These are phyloP conservation scores for Nemania sp. DNA, from an alignment of 2,329 filamentous ascomycete species.

Conservation along the genomic window DNA sequence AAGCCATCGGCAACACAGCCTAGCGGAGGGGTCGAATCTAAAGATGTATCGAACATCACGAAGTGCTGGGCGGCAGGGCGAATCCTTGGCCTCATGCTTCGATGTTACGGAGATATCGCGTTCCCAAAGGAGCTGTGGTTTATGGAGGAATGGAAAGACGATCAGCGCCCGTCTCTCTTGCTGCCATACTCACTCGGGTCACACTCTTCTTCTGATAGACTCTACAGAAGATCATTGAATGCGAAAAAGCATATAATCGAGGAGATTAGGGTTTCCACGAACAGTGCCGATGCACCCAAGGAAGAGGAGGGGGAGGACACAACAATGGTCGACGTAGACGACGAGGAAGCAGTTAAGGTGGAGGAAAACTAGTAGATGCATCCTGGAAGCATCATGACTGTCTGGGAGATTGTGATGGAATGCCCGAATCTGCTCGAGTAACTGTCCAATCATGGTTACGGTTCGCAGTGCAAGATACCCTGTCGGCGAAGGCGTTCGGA, in stretches of 20 bases:
- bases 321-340: too few species aligned
- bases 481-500: too few species aligned
- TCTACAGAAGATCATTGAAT: too few species aligned
- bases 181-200: not conserved
- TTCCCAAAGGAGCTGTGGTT: constrained; percentile 1
- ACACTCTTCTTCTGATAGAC: not conserved
- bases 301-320: too few species aligned
- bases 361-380: not conserved
- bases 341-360: not conserved
- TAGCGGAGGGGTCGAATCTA: not conserved
- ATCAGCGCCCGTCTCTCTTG: not conserved
- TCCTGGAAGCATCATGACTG: too few species aligned
- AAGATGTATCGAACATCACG: not conserved
- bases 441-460: too few species aligned
- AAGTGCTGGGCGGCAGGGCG: not conserved
- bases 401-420: too few species aligned
- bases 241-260: not conserved
- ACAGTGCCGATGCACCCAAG: too few species aligned
- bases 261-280: not conserved
- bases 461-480: too few species aligned
- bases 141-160: not conserved
- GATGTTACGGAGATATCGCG: not conserved
- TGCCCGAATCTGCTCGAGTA: too few species aligned
- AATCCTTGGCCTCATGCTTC: not conserved
- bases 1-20: not conserved